Conservation (phyloP, 495 filamentous ascomycete genomes). For the Aspergillus egyptiacus region DNA sequence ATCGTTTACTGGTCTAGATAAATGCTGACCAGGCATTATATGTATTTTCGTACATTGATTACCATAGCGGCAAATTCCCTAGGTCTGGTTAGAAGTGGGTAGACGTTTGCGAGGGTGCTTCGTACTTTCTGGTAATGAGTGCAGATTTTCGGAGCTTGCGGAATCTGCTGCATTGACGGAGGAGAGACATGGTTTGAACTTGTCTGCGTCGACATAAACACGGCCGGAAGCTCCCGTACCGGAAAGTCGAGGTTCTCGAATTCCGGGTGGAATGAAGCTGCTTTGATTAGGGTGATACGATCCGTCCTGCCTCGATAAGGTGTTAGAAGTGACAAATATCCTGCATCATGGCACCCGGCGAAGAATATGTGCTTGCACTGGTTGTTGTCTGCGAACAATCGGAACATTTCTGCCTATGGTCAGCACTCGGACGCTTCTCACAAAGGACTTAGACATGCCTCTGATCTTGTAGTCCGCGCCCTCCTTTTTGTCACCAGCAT, state of each 20-base stretch:
- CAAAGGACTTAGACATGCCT: constrained; percentile 28
- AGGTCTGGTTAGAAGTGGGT: background rate
- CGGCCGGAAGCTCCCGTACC: constrained; percentile 38
- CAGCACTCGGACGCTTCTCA: background rate
- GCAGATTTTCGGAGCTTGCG: constrained; percentile 24
- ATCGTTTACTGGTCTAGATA: constrained; percentile 19
- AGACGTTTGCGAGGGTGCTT: background rate
- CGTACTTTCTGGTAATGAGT: constrained; percentile 38
- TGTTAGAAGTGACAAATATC: constrained; percentile 51
- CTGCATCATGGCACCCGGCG: constrained; percentile 56
- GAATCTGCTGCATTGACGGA: background rate
- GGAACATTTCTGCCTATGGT: constrained; percentile 44
- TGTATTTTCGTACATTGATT: constrained; percentile 34
- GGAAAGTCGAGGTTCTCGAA: constrained; percentile 32
- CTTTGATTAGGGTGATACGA: constrained; percentile 50
- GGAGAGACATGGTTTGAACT: background rate
- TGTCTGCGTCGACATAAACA: constrained; percentile 37
- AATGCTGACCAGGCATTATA: constrained; percentile 27
- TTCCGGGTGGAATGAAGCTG: constrained; percentile 33
- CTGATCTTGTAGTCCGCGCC: constrained; percentile 56
- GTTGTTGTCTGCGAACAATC: constrained; percentile 50
- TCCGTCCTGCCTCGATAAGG: constrained; percentile 41
- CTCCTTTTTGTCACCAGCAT: constrained; percentile 56
- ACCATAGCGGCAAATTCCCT: constrained; percentile 40
- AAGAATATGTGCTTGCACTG: constrained; percentile 65